Evolutionary conservation across 371 early-diverging fungal genomes (phyloP).

Genomic region (Agmasoma carcini): DNA sequence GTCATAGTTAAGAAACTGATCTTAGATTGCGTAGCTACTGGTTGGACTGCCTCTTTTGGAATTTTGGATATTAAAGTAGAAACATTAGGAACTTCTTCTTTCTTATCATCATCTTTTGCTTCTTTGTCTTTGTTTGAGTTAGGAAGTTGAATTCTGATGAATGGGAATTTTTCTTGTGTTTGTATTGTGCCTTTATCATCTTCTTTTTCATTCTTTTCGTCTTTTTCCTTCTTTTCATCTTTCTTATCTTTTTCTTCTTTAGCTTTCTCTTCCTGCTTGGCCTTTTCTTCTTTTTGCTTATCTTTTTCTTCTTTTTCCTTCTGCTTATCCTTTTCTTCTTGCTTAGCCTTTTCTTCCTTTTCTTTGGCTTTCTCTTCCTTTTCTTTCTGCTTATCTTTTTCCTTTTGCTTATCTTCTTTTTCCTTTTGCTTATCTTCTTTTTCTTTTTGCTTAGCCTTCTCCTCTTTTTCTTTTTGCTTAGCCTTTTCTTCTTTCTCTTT

Average conservation of each 20-base stretch:
- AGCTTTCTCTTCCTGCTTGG: not conserved
- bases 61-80: too few relatives aligned
- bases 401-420: constrained; percentile 5
- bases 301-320: not conserved
- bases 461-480: too few relatives aligned
- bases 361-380: not conserved
- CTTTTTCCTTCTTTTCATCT: not conserved
- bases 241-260: not conserved
- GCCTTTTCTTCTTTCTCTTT: constrained; percentile 9
- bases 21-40: too few relatives aligned
- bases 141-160: too few relatives aligned
- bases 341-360: constrained; percentile 3
- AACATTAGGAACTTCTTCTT: too few relatives aligned
- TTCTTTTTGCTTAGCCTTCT: too few relatives aligned
- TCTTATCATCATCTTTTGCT: too few relatives aligned
- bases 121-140: too few relatives aligned
- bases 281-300: not conserved
- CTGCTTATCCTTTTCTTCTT: not conserved
- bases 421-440: not conserved
- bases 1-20: too few relatives aligned
- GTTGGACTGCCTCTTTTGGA: too few relatives aligned
- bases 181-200: too few relatives aligned
- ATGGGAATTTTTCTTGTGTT: not conserved
- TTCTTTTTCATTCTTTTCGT: not conserved
- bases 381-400: constrained; percentile 5